Percentiles rank a stretch among this genome's conserved stretches.
Conservation (phyloP, 2,329 filamentous ascomycete species). For the Onygenales sp. region DNA sequence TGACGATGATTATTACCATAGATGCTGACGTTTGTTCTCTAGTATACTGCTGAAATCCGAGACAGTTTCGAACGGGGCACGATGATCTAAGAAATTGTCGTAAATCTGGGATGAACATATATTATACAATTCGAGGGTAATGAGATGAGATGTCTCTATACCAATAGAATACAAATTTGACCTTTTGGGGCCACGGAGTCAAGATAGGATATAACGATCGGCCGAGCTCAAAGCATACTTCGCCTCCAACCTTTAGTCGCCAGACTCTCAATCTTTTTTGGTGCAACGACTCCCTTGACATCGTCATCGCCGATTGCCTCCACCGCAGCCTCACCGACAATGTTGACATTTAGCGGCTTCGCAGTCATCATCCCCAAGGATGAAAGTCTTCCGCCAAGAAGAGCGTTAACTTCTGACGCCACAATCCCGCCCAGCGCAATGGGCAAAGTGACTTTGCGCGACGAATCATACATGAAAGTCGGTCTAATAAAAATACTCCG, state of each 20-base stretch:
- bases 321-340: slow-evolving; percentile 80
- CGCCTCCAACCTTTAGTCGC: slow-evolving; percentile 80
- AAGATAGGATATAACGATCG: neutral
- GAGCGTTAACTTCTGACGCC: slow-evolving; percentile 65
- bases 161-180: slow-evolving; percentile 1
- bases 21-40: slow-evolving; percentile 6
- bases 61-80: slow-evolving; percentile 97
- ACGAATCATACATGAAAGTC: slow-evolving; percentile 81
- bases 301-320: slow-evolving; percentile 70
- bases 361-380: slow-evolving; percentile 74
- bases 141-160: neutral
- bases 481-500: slow-evolving; percentile 74
- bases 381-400: slow-evolving; percentile 67
- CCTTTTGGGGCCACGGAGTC: neutral
- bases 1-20: neutral
- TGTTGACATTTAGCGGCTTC: slow-evolving; percentile 79
- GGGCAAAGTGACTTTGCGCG: slow-evolving; percentile 70
- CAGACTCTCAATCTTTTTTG: slow-evolving; percentile 69
- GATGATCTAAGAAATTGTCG: slow-evolving; percentile 57
- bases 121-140: slow-evolving; percentile 1
- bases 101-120: slow-evolving; percentile 3
- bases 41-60: slow-evolving; percentile 89
- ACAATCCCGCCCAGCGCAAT: slow-evolving; percentile 69
- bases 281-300: slow-evolving; percentile 67
- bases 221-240: slow-evolving; percentile 61